Conservation (phyloP, 2,329 filamentous ascomycete species). For the Calonectria multiphialidica region DNA sequence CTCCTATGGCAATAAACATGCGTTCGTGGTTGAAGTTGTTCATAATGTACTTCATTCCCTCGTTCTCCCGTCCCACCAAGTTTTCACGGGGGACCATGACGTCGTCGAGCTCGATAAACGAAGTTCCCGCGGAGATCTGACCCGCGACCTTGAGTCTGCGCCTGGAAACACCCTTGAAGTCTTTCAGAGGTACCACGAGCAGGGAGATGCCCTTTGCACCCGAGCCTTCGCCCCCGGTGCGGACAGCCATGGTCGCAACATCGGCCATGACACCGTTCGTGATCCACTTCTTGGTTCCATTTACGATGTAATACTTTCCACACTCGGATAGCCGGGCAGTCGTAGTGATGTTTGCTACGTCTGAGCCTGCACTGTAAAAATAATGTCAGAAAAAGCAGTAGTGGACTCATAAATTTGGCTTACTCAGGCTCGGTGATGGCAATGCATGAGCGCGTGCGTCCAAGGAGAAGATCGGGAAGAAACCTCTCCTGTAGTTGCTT, state of each 20-base stretch:
- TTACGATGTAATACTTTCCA: conserved; percentile 77
- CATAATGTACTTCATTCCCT: conserved; percentile 82
- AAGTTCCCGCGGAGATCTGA: conserved; percentile 75
- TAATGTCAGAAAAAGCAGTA: background rate
- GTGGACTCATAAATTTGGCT: background rate
- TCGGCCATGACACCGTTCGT: conserved; percentile 80
- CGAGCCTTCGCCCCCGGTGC: conserved; percentile 71
- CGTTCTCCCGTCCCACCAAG: conserved; percentile 76
- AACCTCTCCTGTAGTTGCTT: conserved; percentile 72
- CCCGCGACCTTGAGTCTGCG: conserved; percentile 76
- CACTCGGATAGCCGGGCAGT: conserved; percentile 72
- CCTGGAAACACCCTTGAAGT: conserved; percentile 75
- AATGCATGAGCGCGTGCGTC: conserved; percentile 77
- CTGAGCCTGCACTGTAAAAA: conserved; percentile 67
- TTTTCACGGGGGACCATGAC: conserved; percentile 79
- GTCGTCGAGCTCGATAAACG: conserved; percentile 82
- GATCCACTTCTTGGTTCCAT: conserved; percentile 86
- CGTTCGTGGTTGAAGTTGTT: conserved; percentile 86
- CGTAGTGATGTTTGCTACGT: conserved; percentile 80
- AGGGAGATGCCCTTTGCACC: conserved; percentile 74
- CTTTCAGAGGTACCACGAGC: conserved; percentile 78
- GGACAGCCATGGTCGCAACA: conserved; percentile 77
- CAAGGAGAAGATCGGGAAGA: conserved; percentile 75
- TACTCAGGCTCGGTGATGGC: conserved; percentile 81
- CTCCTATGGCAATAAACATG: conserved; percentile 73